These are phyloP conservation scores for Lachancea sp. DNA, from an alignment of 805 yeast genomes.

Conservation along the genomic window DNA sequence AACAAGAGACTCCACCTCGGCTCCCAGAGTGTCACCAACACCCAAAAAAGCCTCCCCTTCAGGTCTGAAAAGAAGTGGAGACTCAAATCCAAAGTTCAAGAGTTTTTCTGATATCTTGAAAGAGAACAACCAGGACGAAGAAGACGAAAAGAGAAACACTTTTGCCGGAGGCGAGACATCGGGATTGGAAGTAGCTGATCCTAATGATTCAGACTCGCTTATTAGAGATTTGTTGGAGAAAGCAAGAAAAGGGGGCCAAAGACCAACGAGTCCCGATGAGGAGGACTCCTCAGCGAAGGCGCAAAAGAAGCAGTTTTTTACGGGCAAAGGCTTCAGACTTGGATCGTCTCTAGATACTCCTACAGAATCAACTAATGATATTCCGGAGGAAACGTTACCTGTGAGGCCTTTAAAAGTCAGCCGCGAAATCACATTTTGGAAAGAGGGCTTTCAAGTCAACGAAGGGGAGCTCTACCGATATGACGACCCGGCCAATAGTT, in stretches of 20 bases:
- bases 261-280: slow-evolving; percentile 31
- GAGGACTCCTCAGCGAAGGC: slow-evolving; percentile 27
- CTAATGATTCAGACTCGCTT: slow-evolving; percentile 42
- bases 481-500: slow-evolving; percentile 86
- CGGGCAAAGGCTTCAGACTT: slow-evolving; percentile 38
- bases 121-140: slow-evolving; percentile 34
- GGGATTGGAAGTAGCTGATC: slow-evolving; percentile 74
- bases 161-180: slow-evolving; percentile 69
- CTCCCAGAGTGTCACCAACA: slow-evolving; percentile 6
- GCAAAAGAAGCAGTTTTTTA: slow-evolving; percentile 35
- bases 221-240: slow-evolving; percentile 56
- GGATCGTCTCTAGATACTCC: slow-evolving; percentile 34
- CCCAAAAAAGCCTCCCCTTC: slow-evolving; percentile 12
- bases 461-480: slow-evolving; percentile 82
- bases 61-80: slow-evolving; percentile 11
- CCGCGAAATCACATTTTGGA: slow-evolving; percentile 90
- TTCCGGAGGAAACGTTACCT: slow-evolving; percentile 27
- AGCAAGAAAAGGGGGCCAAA: slow-evolving; percentile 57
- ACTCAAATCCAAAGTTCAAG: slow-evolving; percentile 32
- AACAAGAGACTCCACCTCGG: neutral
- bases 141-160: slow-evolving; percentile 54
- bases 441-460: slow-evolving; percentile 91
- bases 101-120: slow-evolving; percentile 36
- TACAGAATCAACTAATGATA: slow-evolving; percentile 33
- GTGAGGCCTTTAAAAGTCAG: slow-evolving; percentile 46